phyloP scores from a whole-genome alignment of 2,329 filamentous ascomycete species.

The Calonectria fujianensis region DNA sequence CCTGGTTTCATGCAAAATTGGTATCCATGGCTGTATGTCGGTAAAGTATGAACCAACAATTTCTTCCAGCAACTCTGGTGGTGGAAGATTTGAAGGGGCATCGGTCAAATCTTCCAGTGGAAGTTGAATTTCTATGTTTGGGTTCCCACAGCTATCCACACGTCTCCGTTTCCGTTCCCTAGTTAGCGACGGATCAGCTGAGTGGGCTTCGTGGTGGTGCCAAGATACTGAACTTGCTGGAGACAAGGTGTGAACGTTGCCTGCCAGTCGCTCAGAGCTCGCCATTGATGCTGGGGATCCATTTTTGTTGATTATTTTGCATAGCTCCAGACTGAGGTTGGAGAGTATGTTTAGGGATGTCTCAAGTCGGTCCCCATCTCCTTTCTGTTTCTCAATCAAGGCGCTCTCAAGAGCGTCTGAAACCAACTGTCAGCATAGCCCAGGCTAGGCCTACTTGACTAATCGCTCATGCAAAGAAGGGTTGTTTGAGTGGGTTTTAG shows the following conservation, averaged over 20 bases:
- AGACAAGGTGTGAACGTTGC: conserved; percentile 7
- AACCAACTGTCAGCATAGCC: background rate
- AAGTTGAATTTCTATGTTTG: conserved; percentile 45
- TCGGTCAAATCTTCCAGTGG: conserved; percentile 43
- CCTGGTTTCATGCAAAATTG: conserved; percentile 47
- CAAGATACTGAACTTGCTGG: conserved; percentile 11
- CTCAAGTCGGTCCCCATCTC: conserved; percentile 17
- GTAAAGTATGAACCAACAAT: conserved; percentile 49
- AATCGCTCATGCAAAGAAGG: background rate
- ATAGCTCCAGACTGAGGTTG: conserved; percentile 30
- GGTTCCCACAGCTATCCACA: conserved; percentile 49
- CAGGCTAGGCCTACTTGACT: rapidly evolving
- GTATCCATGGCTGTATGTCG: conserved; percentile 50
- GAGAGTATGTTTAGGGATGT: conserved; percentile 32
- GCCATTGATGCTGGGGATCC: conserved; percentile 3
- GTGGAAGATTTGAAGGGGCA: conserved; percentile 37
- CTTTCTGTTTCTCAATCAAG: conserved; percentile 28
- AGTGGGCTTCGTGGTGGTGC: conserved; percentile 2
- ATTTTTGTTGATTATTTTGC: conserved; percentile 27
- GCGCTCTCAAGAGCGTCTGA: conserved; percentile 30
- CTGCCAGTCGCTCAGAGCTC: conserved; percentile 10
- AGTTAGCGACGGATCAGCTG: background rate
- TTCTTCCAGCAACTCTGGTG: conserved; percentile 46
- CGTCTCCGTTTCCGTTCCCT: conserved; percentile 46
- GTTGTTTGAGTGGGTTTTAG: background rate